Evolutionary conservation across 129 eudicot species (phyloP).

Genomic region (Flaveria brownii): DNA sequence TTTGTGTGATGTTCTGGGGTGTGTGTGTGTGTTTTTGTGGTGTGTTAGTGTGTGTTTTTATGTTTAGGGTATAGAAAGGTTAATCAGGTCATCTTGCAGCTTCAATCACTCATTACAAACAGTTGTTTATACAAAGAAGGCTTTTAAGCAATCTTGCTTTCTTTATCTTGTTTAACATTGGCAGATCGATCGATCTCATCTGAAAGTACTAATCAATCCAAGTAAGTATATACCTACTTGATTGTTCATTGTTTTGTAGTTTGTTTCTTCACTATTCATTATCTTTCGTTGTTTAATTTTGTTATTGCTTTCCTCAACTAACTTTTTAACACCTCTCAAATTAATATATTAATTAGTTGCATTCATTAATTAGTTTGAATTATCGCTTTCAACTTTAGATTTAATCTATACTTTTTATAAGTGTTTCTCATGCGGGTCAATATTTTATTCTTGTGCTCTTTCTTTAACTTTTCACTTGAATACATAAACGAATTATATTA

Average conservation of each 20-base stretch:
- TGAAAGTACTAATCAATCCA: conserved; percentile 28
- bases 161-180: conserved; percentile 21
- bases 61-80: conserved; percentile 22
- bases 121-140: conserved; percentile 29
- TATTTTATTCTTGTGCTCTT: conserved; percentile 32
- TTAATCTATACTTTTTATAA: conserved; percentile 24
- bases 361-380: conserved; percentile 35
- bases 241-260: conserved; percentile 17
- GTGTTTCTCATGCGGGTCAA: conserved; percentile 37
- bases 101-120: conserved; percentile 64
- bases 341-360: conserved; percentile 25
- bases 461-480: conserved; percentile 11
- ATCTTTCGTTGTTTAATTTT: conserved; percentile 21
- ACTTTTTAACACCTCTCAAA: conserved; percentile 6
- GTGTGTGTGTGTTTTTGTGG: conserved; percentile 19
- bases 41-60: neutral
- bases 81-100: conserved; percentile 68
- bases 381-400: conserved; percentile 28
- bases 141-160: neutral
- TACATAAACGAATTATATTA: conserved; percentile 3
- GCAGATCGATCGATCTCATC: conserved; percentile 6
- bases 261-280: conserved; percentile 23
- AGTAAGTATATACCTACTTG: conserved; percentile 33
- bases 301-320: conserved; percentile 30
- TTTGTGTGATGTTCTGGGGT: neutral